These are phyloP conservation scores for Dacryopinax primogenitus DNA, from an alignment of 768 basidiomycete genomes.

Conservation along the genomic window DNA sequence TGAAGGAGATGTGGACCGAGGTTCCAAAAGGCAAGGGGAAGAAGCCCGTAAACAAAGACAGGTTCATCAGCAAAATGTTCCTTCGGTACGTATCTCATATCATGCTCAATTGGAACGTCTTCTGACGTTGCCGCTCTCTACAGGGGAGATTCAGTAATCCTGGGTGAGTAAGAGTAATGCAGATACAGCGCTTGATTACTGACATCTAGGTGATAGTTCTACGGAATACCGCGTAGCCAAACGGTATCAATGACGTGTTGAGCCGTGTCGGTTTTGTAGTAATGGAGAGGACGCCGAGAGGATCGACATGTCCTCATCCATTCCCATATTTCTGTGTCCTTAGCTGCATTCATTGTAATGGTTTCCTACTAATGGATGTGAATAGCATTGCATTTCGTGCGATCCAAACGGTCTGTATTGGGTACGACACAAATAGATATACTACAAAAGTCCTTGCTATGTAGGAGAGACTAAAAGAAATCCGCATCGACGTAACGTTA, in stretches of 20 bases:
- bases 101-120: background rate
- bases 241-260: background rate
- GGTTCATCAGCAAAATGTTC: slow-evolving; percentile 99
- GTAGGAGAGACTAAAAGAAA: too few species aligned
- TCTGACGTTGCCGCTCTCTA: slow-evolving; percentile 15
- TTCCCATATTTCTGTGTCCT: too few species aligned
- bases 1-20: slow-evolving; percentile 99
- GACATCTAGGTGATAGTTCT: slow-evolving; percentile 16
- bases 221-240: slow-evolving; percentile 22
- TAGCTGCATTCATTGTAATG: too few species aligned
- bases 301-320: too few species aligned
- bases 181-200: background rate
- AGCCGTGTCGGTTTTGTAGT: too few species aligned
- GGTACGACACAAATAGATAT: too few species aligned
- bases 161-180: slow-evolving; percentile 42
- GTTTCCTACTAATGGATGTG: too few species aligned
- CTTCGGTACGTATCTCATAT: slow-evolving; percentile 44
- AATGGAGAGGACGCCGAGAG: too few species aligned
- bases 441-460: too few species aligned
- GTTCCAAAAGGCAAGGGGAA: slow-evolving; percentile 95
- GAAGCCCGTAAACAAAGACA: slow-evolving; percentile 97
- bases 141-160: slow-evolving; percentile 94
- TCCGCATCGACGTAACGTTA: too few species aligned
- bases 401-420: too few species aligned
- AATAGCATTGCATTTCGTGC: too few species aligned